Percentiles rank a stretch among this genome's conserved stretches.
These are phyloP conservation scores for Umbilicus rupestris DNA, from an alignment of 164 flowering plant species.

Conservation along the genomic window DNA sequence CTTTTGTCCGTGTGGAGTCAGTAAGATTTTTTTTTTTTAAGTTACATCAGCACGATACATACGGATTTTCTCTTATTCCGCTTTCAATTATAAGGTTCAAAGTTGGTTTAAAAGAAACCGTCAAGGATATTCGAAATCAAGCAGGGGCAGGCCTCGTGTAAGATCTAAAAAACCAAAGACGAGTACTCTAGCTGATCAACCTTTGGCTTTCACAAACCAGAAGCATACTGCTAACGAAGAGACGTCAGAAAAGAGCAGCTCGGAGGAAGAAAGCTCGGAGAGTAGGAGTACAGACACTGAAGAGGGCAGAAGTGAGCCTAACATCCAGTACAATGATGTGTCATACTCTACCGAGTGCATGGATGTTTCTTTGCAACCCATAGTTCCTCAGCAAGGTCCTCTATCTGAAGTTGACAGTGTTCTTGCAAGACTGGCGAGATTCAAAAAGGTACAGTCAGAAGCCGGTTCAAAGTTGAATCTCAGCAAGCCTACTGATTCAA, in stretches of 20 bases:
- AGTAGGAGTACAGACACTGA: not conserved
- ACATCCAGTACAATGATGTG: not conserved
- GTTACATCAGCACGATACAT: not conserved
- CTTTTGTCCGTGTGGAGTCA: not conserved
- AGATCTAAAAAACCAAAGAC: not conserved
- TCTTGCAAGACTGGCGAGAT: not conserved
- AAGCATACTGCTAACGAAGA: not conserved
- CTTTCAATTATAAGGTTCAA: not conserved
- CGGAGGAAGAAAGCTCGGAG: not conserved
- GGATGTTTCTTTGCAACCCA: not conserved
- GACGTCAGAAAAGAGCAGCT: not conserved
- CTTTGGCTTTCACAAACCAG: not conserved
- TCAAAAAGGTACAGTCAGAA: not conserved
- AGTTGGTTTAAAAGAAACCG: conserved; percentile 3
- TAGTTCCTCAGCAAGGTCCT: not conserved
- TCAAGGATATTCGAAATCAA: not conserved
- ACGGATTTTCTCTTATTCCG: not conserved
- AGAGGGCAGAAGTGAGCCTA: not conserved
- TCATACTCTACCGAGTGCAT: not conserved
- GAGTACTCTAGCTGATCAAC: not conserved
- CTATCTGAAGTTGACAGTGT: not conserved
- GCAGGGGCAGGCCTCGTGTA: not conserved
- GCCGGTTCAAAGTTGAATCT: not conserved
- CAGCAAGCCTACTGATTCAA: not conserved
- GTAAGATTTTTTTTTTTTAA: not conserved